Evolutionary conservation across 2,329 filamentous ascomycete genomes (phyloP), one percentile per base, ranked within the genome.

Genomic region (Penicillium sclerotigenum): DNA sequence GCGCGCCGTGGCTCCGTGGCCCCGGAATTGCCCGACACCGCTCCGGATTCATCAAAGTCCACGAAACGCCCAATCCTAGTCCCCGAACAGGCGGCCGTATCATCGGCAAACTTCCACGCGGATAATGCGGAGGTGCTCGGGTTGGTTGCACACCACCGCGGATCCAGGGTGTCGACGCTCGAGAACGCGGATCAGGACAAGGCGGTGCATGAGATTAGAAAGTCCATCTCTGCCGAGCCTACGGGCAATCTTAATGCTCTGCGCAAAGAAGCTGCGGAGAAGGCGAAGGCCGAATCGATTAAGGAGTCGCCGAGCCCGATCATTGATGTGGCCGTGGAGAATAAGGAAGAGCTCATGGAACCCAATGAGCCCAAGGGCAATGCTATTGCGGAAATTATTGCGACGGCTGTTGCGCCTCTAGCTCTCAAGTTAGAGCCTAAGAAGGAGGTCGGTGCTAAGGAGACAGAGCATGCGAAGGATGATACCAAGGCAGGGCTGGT

Each of bases 111-210:
- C 57, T 69, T 76, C 63, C 71, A 62, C 54, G 71, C 66, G 49
- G 73, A 72, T 54, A 72, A 73, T 54, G 69, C 66, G 38, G 69
- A 71, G 59, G 54, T 61, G 52, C 56, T 74, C 54, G 72, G 72
- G 4, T 59, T 75, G n/a, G 67, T 73, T n/a, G 66, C 66, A 50
- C 73, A 75, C 58, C 73, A 76, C 57, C 73, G 71, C 24, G 67
- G 67, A 0, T 72, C 72, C 8, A 71, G 71, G 31, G 63, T 75
- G 9, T 72, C 72, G 24, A 67, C 66, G 4, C 68, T 68, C 0
- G 70, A 69, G 16, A 60, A 67, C 16, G 69, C 67, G 36, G 74
- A 74, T 52, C 66, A 68, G 29, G 68, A 71, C n/a, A 66, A 71
- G 53, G 64, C 71, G 6, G 67, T 69, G 18, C 64, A 68, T 40